Evolutionary conservation across 805 yeast genomes (phyloP).

Genomic region (Jamesozyma piceae): DNA sequence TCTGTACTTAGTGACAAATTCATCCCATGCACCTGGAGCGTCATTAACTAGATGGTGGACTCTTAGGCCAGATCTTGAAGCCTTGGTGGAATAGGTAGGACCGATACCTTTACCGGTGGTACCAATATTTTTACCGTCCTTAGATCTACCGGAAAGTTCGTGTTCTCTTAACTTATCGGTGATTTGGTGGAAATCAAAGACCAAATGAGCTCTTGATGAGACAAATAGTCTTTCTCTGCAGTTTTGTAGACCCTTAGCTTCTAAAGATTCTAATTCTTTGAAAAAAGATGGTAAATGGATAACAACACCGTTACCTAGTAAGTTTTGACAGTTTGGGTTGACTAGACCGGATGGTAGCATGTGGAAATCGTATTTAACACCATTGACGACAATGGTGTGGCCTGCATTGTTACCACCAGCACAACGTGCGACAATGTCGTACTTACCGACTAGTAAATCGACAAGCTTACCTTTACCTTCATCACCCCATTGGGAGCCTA

Average conservation of each 20-base stretch:
- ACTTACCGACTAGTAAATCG: conserved; percentile 85
- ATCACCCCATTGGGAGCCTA: conserved; percentile 99
- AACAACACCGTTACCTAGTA: conserved; percentile 94
- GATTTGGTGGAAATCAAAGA: conserved; percentile 95
- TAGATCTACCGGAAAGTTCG: conserved; percentile 52
- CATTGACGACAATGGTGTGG: conserved; percentile 90
- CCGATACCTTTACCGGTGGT: conserved; percentile 99
- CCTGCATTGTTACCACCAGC: conserved; percentile 99
- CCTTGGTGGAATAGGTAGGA: conserved; percentile 94
- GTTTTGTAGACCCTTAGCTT: conserved; percentile 61
- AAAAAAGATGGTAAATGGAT: conserved; percentile 91
- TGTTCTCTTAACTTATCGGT: conserved; percentile 92
- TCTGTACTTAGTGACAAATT: conserved; percentile 68
- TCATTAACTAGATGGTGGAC: conserved; percentile 90
- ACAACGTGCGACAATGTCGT: conserved; percentile 96
- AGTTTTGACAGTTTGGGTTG: conserved; percentile 80
- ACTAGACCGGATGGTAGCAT: conserved; percentile 98
- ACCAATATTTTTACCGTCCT: conserved; percentile 75
- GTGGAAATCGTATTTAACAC: conserved; percentile 90
- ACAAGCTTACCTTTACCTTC: conserved; percentile 99
- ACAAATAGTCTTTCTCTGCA: conserved; percentile 65
- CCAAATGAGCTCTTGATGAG: conserved; percentile 91
- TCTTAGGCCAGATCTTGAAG: conserved; percentile 91
- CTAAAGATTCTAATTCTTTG: conserved; percentile 72
- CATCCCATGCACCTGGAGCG: conserved; percentile 88